Evolutionary conservation across 805 yeast species (phyloP).

Genomic region (Blastobotrys muscicola): DNA sequence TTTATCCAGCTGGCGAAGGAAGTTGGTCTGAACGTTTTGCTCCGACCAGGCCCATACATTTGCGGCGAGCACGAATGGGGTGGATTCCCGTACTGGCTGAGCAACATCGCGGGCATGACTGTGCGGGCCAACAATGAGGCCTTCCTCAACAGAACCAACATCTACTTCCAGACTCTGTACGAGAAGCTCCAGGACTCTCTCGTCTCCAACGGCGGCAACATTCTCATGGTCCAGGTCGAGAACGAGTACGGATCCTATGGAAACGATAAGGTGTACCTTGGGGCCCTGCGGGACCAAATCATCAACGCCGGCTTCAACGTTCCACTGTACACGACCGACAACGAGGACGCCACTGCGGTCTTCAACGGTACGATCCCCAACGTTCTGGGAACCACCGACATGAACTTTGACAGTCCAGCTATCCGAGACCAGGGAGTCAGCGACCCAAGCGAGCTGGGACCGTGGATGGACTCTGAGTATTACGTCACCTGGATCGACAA

Average conservation of each 20-base stretch:
- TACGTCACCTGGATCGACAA: slow-evolving; percentile 3
- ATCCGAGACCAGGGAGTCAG: background rate
- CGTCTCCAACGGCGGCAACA: slow-evolving; percentile 3
- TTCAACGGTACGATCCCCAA: background rate
- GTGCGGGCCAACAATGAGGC: slow-evolving; percentile 2
- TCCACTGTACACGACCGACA: slow-evolving; percentile 4
- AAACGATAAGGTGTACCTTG: slow-evolving; percentile 1
- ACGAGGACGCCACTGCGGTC: background rate
- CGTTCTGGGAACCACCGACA: slow-evolving; percentile 1
- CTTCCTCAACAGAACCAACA: background rate
- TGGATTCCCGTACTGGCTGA: slow-evolving; percentile 3
- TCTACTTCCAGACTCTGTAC: background rate
- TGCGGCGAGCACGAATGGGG: slow-evolving; percentile 6
- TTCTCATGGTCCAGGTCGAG: slow-evolving; percentile 3
- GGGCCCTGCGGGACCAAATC: background rate
- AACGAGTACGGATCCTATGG: slow-evolving; percentile 3
- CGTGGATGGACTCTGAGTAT: slow-evolving; percentile 1
- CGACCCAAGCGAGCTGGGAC: background rate
- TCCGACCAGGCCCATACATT: slow-evolving; percentile 4
- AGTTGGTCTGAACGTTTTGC: slow-evolving; percentile 2
- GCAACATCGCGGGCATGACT: slow-evolving; percentile 1
- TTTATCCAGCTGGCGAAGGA: slow-evolving; percentile 3
- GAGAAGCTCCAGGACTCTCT: background rate
- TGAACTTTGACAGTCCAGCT: background rate
- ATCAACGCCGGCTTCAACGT: slow-evolving; percentile 2